Evolutionary conservation across 140 eudicot species (phyloP), one percentile per base, ranked within the genome.

Genomic region (Flaveria floridana): DNA sequence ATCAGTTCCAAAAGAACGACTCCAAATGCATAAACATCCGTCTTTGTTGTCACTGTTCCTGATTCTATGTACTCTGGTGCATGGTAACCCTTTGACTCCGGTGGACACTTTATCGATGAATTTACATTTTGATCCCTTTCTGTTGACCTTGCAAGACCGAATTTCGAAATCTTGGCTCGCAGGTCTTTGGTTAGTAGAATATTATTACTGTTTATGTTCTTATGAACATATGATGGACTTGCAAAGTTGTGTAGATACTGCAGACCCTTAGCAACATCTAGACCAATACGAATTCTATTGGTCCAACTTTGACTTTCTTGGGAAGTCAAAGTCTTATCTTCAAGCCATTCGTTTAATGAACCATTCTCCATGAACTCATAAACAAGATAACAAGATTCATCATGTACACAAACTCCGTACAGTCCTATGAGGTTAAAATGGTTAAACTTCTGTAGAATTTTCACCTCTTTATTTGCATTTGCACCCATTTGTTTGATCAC

Each of bases 1-100:
- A 93, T 70, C 20, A 93, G 61, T 57, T 93, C 97, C 84, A 93
- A 70, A 23, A 93, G 73, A 58, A 93, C 88, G 16, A 93, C 93
- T 37, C 98, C 97, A 69, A 87, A 90, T 0, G 98, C 95, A 52
- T 89, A 93, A 20, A 93, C 92, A 83, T 93, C 97, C 0, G 83
- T 79, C 79, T 86, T 86, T 0, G 89, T 83, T n/a, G 96, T 79
- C 76, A 90, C 93, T 2, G 18, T 47, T 37, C 91, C 87, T 0
- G 55, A 56, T 73, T 86, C 85, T 48, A 85, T 7, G 52, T 82
- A 89, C 81, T 93, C 98, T 0, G 98, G 98, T 71, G 92, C 92
- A 77, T 87, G 75, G 73, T 92, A 87, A 15, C 95, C 96, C 72
- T 83, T 89, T 61, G 86, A 80, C 74, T 84, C 96, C 9, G 67